Evolutionary conservation across 371 early-diverging fungal species (phyloP), one percentile per base, ranked within the genome.

Genomic region (Apophysomyces trapeziformis): DNA sequence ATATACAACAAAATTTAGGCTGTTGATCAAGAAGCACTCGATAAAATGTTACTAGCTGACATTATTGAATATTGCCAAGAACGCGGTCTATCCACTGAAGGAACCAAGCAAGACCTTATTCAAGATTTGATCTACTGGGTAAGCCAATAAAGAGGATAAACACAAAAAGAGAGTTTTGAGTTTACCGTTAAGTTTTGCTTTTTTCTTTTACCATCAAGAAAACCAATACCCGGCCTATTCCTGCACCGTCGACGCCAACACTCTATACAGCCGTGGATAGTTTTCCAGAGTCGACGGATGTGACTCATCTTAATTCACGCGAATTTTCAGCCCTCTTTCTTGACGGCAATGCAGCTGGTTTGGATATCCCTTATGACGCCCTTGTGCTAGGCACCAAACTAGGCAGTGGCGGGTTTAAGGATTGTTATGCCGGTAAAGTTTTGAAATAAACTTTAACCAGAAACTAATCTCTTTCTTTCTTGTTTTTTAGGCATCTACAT

Each of bases 381-480:
- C 66, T 92, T 8, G 71, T 67, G 12, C 58, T 90, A 38, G 89
- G 90, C 7, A 74, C 76, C 38, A 90, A 90, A 67, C 73, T 92
- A 11, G 91, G 91, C 3, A 84, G 90, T 18, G 93, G 93, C 45
- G 93, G 91, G 7, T 91, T 91, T 77, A 92, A 92, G 72, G 93
- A 91, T 69, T 91, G 91, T 68, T 92, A 84, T 74, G 78, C 78
- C 0, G 90, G 91, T 57, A 79, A 69, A 26, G 32, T 26, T 26
- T 26, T 26, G 32, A 26, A 26, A 26, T 26, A 26, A 26, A 26
- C 32, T 26, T 26, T 26, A 26, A 26, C 32, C 32, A 26, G 32
- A 2, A 3, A 26, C 32, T 26, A 26, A 26, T 26, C 32, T 26
- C 32, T 26, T 26, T 26, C 21, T 21, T 50, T 4, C 21, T 50